phyloP scores from a whole-genome alignment of 805 yeast species.

The Suhomyces emberorum region DNA sequence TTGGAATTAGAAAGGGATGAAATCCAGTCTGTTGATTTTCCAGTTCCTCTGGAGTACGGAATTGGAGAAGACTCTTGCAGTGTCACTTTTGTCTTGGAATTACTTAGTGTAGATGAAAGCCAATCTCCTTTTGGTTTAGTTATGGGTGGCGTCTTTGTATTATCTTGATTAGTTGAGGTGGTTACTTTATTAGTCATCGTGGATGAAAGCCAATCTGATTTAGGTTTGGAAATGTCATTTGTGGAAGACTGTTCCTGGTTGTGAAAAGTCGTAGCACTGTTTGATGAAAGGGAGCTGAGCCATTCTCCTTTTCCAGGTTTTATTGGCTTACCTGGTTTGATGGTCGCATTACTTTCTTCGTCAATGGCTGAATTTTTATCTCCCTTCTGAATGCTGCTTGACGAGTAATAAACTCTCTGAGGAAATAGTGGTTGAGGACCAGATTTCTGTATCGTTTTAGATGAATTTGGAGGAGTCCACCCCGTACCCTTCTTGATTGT shows the following conservation, averaged over 20 bases:
- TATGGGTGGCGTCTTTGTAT: background rate
- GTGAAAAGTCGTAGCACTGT: background rate
- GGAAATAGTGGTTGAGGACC: slow-evolving; percentile 13
- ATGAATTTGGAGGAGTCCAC: background rate
- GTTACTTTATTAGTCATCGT: slow-evolving; percentile 10
- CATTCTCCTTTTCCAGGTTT: slow-evolving; percentile 9
- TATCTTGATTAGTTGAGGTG: slow-evolving; percentile 6
- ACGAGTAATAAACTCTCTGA: slow-evolving; percentile 12
- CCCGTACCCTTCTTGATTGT: background rate
- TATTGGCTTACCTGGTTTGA: slow-evolving; percentile 3
- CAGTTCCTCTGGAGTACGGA: background rate
- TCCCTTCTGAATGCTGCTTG: slow-evolving; percentile 8
- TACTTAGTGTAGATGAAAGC: slow-evolving; percentile 12
- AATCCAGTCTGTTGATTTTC: slow-evolving; percentile 11
- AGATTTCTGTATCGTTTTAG: background rate
- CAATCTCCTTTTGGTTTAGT: slow-evolving; percentile 10
- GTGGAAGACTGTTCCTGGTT: background rate
- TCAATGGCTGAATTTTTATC: background rate
- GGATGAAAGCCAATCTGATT: slow-evolving; percentile 16
- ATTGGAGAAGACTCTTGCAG: slow-evolving; percentile 5
- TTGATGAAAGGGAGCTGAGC: slow-evolving; percentile 6
- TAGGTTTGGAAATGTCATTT: slow-evolving; percentile 1
- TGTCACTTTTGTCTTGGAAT: slow-evolving; percentile 8
- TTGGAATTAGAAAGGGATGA: slow-evolving; percentile 12
- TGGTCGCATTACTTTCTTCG: background rate